These are phyloP conservation scores for Colletotrichum horii DNA, from an alignment of 2,329 filamentous ascomycete species.

Conservation along the genomic window DNA sequence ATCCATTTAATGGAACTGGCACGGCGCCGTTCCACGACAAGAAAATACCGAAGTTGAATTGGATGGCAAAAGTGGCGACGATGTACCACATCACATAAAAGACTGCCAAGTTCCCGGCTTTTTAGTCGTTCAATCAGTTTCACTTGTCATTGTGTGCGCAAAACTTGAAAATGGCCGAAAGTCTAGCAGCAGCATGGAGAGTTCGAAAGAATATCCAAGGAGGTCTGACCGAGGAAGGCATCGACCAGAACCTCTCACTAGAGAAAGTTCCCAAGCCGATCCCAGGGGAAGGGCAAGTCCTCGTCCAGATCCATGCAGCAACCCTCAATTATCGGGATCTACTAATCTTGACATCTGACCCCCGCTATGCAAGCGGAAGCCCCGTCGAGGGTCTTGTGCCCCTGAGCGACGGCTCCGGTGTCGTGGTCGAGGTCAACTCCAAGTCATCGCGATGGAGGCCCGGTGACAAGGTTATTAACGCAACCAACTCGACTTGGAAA, in stretches of 20 bases:
- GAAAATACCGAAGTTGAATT: not conserved
- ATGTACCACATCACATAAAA: not conserved
- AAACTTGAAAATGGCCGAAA: accelerated
- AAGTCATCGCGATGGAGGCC: not conserved
- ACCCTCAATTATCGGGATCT: not conserved
- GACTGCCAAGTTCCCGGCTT: accelerated
- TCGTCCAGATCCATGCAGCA: not conserved
- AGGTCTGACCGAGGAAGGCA: not conserved
- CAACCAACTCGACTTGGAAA: not conserved
- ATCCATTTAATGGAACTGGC: accelerated
- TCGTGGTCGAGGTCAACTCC: not conserved
- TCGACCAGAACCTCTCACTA: not conserved
- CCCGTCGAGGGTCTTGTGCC: not conserved
- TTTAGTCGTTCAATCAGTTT: not conserved
- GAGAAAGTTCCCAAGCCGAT: not conserved
- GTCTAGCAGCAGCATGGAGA: not conserved
- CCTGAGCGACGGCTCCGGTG: not conserved
- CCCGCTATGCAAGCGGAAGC: not conserved
- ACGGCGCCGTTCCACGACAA: not conserved
- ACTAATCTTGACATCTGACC: not conserved
- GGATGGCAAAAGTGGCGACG: not conserved
- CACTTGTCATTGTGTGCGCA: not conserved
- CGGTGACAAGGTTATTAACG: not conserved
- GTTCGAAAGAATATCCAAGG: not conserved
- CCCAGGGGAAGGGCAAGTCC: not conserved